Evolutionary conservation across 1,139 yeast species (phyloP).

Genomic region (Hemisphaericaspora subhashii): DNA sequence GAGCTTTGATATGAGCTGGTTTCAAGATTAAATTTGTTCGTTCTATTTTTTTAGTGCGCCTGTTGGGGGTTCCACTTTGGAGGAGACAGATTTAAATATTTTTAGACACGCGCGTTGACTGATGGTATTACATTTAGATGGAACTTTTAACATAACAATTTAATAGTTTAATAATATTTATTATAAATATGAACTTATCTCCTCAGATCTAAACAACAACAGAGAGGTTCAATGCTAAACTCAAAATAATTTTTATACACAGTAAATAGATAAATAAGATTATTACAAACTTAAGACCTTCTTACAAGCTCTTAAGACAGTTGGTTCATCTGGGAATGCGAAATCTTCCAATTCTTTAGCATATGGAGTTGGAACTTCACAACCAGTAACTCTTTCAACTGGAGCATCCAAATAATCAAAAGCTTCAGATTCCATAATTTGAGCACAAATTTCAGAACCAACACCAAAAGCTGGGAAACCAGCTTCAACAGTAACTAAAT

Average conservation of each 20-base stretch:
- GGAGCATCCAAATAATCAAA: slow-evolving; percentile 99
- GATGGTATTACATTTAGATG: too few relatives aligned
- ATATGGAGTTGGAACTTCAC: slow-evolving; percentile 99
- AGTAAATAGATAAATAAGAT: neutral
- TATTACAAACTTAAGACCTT: slow-evolving; percentile 73
- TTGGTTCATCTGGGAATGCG: slow-evolving; percentile 96
- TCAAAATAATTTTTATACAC: neutral
- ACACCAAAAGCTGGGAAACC: slow-evolving; percentile 99
- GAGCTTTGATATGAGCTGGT: too few relatives aligned
- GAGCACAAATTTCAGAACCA: slow-evolving; percentile 97
- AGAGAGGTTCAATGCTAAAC: neutral
- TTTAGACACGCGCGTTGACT: too few relatives aligned
- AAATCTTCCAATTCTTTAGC: slow-evolving; percentile 95
- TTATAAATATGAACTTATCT: too few relatives aligned
- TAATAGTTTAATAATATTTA: too few relatives aligned
- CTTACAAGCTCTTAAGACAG: slow-evolving; percentile 87
- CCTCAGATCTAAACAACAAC: too few relatives aligned
- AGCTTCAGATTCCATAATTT: slow-evolving; percentile 97
- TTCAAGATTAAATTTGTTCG: too few relatives aligned
- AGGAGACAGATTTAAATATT: too few relatives aligned
- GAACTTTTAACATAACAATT: too few relatives aligned
- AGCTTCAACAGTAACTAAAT: slow-evolving; percentile 92
- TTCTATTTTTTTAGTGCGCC: too few relatives aligned
- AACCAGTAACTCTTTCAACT: slow-evolving; percentile 97
- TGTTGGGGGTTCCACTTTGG: too few relatives aligned